Evolutionary conservation across 768 basidiomycete species (phyloP).

Genomic region (Calocera cornea): DNA sequence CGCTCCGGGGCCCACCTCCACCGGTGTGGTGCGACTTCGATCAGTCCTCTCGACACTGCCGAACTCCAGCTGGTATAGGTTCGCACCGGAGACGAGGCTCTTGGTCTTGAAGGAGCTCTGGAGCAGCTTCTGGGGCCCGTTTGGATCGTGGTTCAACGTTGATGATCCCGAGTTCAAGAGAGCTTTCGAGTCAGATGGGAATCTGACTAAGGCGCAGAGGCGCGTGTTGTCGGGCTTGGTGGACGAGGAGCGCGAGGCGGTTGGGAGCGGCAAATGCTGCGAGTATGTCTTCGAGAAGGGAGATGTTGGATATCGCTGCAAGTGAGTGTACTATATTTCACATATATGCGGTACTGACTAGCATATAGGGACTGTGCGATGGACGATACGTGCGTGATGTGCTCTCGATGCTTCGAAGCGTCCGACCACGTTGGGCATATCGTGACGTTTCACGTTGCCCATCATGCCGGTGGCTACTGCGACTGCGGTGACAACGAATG

Average conservation of each 20-base stretch:
- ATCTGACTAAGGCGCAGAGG: conserved; percentile 57
- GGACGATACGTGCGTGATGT: conserved; percentile 82
- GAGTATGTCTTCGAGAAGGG: conserved; percentile 80
- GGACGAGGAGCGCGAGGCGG: conserved; percentile 43
- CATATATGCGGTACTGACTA: conserved; percentile 5
- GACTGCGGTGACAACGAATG: conserved; percentile 89
- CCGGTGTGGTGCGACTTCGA: conserved; percentile 2
- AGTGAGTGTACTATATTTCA: conserved; percentile 38
- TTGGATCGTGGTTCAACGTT: conserved; percentile 59
- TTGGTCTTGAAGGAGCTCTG: conserved; percentile 75
- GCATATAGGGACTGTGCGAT: conserved; percentile 67
- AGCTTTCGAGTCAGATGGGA: conserved; percentile 41
- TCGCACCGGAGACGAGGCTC: conserved; percentile 31
- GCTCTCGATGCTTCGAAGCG: conserved; percentile 76
- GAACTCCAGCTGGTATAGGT: conserved; percentile 6
- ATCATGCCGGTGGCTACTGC: conserved; percentile 85
- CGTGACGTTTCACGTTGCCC: conserved; percentile 83
- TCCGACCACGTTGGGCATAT: conserved; percentile 82
- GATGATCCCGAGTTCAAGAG: conserved; percentile 38
- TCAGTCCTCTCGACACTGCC: conserved; percentile 9
- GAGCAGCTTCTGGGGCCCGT: conserved; percentile 66
- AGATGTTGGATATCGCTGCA: conserved; percentile 87
- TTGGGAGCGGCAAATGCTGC: conserved; percentile 53
- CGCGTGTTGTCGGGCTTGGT: conserved; percentile 31
- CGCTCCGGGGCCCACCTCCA: background rate